Evolutionary conservation across 2,329 filamentous ascomycete species (phyloP).

Genomic region (Aureobasidium uvarum): DNA sequence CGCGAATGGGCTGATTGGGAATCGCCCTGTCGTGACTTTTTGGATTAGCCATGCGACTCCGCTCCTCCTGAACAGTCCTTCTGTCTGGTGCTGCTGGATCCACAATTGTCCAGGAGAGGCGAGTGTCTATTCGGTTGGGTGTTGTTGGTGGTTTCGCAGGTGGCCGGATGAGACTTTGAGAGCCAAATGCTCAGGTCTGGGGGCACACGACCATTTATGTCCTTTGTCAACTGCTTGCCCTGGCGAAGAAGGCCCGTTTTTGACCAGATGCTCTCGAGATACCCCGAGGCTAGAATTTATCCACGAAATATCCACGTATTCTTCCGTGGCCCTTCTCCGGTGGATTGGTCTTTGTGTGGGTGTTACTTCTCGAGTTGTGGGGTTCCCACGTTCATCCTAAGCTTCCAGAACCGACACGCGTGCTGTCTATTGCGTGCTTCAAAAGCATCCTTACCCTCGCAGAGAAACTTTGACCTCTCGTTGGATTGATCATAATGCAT

Average conservation of each 20-base stretch:
- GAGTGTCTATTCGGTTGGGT: not conserved
- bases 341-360: constrained; percentile 16
- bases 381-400: constrained; percentile 14
- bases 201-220: constrained; percentile 26
- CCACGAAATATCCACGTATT: constrained; percentile 13
- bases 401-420: not conserved
- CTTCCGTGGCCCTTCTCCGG: constrained; percentile 26
- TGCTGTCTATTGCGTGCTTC: not conserved
- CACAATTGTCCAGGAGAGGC: constrained; percentile 7
- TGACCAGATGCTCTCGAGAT: constrained; percentile 17
- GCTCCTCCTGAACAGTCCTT: constrained; percentile 7
- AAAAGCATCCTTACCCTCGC: not conserved
- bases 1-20: constrained; percentile 10
- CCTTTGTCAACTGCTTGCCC: constrained; percentile 14
- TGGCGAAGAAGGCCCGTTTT: constrained; percentile 27
- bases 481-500: not conserved
- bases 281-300: constrained; percentile 27
- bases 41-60: not conserved
- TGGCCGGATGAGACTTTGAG: not conserved
- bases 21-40: constrained; percentile 12
- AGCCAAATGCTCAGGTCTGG: constrained; percentile 5
- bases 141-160: not conserved
- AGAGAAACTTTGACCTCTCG: not conserved
- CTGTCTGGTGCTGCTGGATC: constrained; percentile 8
- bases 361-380: constrained; percentile 13